Conservation (phyloP, 495 filamentous ascomycete genomes). For the Penicillium nucicola region DNA sequence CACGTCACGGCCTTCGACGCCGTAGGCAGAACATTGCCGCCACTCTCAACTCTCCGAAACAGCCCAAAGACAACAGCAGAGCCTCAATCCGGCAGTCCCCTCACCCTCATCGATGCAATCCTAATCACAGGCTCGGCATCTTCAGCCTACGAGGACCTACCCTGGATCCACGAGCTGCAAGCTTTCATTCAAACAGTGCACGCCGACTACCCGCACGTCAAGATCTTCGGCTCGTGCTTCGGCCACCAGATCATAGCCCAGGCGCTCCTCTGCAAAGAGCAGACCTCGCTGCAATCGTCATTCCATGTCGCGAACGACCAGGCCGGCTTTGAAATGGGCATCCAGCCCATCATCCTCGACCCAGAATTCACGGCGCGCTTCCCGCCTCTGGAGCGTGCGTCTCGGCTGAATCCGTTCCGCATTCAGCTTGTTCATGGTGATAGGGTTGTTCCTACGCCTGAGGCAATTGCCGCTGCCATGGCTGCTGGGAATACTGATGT, state of each 20-base stretch:
- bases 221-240: slow-evolving; percentile 49
- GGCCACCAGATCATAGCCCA: slow-evolving; percentile 47
- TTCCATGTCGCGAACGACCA: slow-evolving; percentile 24
- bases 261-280: slow-evolving; percentile 22
- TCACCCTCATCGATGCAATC: slow-evolving; percentile 33
- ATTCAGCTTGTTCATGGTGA: slow-evolving; percentile 37
- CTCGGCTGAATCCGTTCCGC: slow-evolving; percentile 14
- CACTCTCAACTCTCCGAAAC: slow-evolving; percentile 23
- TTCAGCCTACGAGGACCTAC: slow-evolving; percentile 32
- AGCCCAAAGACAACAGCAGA: slow-evolving; percentile 5
- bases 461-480: neutral
- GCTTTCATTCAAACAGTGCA: slow-evolving; percentile 34
- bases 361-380: slow-evolving; percentile 27
- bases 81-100: slow-evolving; percentile 8
- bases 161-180: slow-evolving; percentile 34
- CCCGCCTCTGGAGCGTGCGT: slow-evolving; percentile 13
- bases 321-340: slow-evolving; percentile 38
- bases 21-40: slow-evolving; percentile 31
- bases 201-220: slow-evolving; percentile 36
- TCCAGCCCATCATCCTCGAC: slow-evolving; percentile 30
- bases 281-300: neutral
- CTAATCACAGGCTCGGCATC: slow-evolving; percentile 38
- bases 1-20: slow-evolving; percentile 39
- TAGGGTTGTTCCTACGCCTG: slow-evolving; percentile 23
- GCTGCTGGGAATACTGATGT: neutral